Base-by-base conservation (phyloP, 495 filamentous ascomycete species). In the Saxophila tyrrhenica region DNA sequence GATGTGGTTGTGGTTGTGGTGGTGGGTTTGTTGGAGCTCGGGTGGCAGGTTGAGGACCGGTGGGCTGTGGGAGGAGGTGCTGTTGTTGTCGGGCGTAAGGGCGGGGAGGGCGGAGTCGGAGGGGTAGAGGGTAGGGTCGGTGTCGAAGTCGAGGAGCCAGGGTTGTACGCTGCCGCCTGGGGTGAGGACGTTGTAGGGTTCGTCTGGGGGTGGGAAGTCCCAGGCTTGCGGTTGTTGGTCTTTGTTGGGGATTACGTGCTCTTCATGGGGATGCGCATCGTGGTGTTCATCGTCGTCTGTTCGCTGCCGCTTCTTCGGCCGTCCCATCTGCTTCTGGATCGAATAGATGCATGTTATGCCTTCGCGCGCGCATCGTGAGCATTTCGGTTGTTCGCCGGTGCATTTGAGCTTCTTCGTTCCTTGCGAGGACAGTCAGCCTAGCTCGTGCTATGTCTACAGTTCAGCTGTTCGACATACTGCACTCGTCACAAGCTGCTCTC, bases 341-440 rank as follows among this genome's bases (percentile, higher is more conserved):
- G 65, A 68, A 54, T 68, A 69, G 20, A 64, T 41, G 43, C 67
- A 69, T 48, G 43, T 13, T 25, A 69, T 61, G 13, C 25, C 39
- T 41, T 69, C 65, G 20, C 54, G 21, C 11, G 32, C 42, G 50
- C 67, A 69, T 48, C 67, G 52, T 19, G 47, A 39, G 44, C 67
- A 69, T 20, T 42, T 16, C 24, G 61, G 60, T 17, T 22, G 21
- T 16, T 58, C 58, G 29, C 67, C 62, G 8, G 62, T 62, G 51
- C 67, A 69, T 51, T 67, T 67, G 42, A 69, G 41, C 55, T 69
- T 69, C 48, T 64, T 50, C 7, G 60, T n/a, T 62, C 46, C 67
- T 9, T 35, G 13, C 13, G 29, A 64, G 66, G 43, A 50, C 25
- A n/a, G 17, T 44, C 22, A 42, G 25, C 41, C 29, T 7, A 35